Base-by-base conservation (phyloP, 257 asterid genomes). In the Solanum lignicaule region DNA sequence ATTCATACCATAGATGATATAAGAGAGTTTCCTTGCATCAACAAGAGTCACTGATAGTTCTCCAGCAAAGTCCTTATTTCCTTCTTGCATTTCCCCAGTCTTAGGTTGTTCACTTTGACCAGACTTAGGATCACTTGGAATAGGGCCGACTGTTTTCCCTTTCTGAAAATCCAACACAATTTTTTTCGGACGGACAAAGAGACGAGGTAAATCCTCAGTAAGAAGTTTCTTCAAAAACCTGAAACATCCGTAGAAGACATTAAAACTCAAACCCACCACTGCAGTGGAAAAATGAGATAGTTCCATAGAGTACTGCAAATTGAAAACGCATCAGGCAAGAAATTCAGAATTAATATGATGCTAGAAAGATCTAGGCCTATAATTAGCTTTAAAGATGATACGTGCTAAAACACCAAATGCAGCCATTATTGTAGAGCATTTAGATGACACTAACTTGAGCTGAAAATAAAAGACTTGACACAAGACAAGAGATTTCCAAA, bases 131-230 rank as follows among this genome's bases (percentile, higher is more conserved):
- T 88, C 92, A 48, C 35, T 89, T 72, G 91, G 92, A 87, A 91
- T 94, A 76, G 98, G 95, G 20, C 94, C 95, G 66, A 95, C 96
- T 86, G 99, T 91, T 90, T 91, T 93, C 43, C 96, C 98, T 89
- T 93, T 97, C 91, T 95, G 98, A 90, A 97, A 95, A 92, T 97
- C 96, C 41, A 97, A 91, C 76, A 95, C 98, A 89, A 97, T 95
- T 89, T 97, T 97, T 88, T 94, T 97, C 9, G 99, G 99, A 48
- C 99, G 98, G 88, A 97, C 99, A 89, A 97, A 97, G 87, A 97
- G 93, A 88, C 92, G 93, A 58, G 99, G 99, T 88, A 97, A 91
- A 90, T 97, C 99, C 94, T 93, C 98, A 0, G 99, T 95, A 84
- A 97, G 98, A 91, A 97, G 98, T 90, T 97, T 96, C 11, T 89